phyloP scores from a whole-genome alignment of 139 green algal genomes.

The Pseudopediastrum boryanum region DNA sequence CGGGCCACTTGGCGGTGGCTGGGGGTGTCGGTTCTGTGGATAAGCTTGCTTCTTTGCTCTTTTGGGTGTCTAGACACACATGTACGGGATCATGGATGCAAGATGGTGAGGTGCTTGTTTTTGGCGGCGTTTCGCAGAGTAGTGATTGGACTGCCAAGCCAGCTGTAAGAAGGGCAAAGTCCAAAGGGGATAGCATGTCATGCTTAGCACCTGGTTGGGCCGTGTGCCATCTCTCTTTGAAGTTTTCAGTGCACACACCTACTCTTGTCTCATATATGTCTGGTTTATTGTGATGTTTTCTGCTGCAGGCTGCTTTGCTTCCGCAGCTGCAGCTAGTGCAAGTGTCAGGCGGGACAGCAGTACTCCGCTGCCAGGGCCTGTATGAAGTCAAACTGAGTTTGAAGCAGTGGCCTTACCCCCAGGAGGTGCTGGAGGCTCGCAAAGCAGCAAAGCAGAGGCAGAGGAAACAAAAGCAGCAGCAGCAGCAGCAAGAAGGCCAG shows the following conservation, averaged over 20 bases:
- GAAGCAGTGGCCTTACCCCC: constrained; percentile 14
- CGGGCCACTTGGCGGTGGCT: too few relatives aligned
- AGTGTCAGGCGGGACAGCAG: constrained; percentile 24
- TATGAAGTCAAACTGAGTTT: constrained; percentile 32
- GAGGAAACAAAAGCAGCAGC: too few relatives aligned
- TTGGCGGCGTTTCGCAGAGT: neutral
- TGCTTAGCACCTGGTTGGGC: neutral
- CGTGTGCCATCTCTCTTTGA: neutral
- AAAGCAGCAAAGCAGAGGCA: constrained; percentile 12
- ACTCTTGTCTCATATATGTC: neutral
- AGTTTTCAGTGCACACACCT: neutral
- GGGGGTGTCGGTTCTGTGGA: neutral
- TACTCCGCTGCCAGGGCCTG: constrained; percentile 28
- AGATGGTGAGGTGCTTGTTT: neutral
- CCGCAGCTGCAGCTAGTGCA: constrained; percentile 11
- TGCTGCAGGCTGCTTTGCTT: constrained; percentile 13
- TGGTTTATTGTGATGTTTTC: neutral
- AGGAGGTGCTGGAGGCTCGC: constrained; percentile 8
- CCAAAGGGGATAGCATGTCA: neutral
- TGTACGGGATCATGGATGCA: neutral
- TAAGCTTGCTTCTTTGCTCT: too few relatives aligned
- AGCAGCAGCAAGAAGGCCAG: constrained; percentile 5
- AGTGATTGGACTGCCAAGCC: neutral
- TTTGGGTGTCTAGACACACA: too few relatives aligned
- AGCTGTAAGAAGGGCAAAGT: neutral